Evolutionary conservation across 257 asterid species (phyloP), one percentile per base, ranked within the genome.

Genomic region (Echium plantagineum): DNA sequence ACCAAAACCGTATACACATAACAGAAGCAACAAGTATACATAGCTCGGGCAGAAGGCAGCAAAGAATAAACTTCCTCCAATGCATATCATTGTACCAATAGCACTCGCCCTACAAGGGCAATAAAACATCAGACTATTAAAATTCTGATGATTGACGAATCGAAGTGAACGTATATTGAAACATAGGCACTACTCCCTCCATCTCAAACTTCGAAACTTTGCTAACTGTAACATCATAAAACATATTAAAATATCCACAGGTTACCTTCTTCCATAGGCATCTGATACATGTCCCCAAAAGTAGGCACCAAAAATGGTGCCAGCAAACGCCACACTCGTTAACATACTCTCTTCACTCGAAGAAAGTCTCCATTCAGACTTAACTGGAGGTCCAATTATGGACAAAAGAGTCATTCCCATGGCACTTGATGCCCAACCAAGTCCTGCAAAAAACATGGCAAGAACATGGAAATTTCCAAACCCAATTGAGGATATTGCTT

Each of bases 391-490:
- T 66, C 95, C 95, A 51, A 82, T 80, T 66, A 84, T 81, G 49
- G 95, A 82, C 47, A 86, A 87, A 71, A 86, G 88, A 90, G 84
- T 86, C 86, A 86, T 74, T 72, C 84, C 95, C 95, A 86, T 86
- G 73, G 95, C 88, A 73, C 82, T 93, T 51, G 94, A 80, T 61
- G 79, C 63, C 87, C 83, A 78, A 46, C 94, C 94, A 75, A 82
- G 72, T 63, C 94, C 94, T 26, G 90, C 94, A 62, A 81, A 86
- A 59, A 80, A 15, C 52, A 86, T 82, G 68, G 84, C 77, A 55
- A 77, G 73, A 59, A 59, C 52, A 75, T 86, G 94, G 82, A 78
- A 86, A 9, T 80, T 79, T 52, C 94, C 95, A 69, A 86, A 86
- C 4, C 95, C 95, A 74, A 81, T 61, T 56, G 81, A 65, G 30